Percentiles rank a stretch among this genome's conserved stretches.
Conservation (phyloP, 306 rosid species). For the Amphicarpaea edgeworthii region DNA sequence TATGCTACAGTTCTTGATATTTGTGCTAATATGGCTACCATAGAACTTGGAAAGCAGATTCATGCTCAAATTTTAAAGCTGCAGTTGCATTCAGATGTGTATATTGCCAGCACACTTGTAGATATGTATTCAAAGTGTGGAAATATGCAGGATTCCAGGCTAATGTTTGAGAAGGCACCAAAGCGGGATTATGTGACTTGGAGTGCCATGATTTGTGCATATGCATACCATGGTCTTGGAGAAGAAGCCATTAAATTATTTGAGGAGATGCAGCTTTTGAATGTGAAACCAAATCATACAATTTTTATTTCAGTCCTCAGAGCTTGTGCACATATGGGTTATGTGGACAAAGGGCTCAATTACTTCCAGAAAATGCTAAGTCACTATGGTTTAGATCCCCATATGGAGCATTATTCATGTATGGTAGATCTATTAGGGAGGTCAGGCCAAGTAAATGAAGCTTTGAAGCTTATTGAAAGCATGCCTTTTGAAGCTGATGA, state of each 20-base stretch:
- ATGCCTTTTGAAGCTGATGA: slow-evolving; percentile 88
- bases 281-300: slow-evolving; percentile 73
- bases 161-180: slow-evolving; percentile 79
- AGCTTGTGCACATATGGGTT: slow-evolving; percentile 86
- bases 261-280: slow-evolving; percentile 71
- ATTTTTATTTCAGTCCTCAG: slow-evolving; percentile 88
- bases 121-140: slow-evolving; percentile 96
- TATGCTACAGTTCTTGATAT: slow-evolving; percentile 83
- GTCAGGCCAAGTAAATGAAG: slow-evolving; percentile 73
- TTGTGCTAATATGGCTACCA: slow-evolving; percentile 84
- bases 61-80: slow-evolving; percentile 83
- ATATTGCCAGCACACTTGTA: slow-evolving; percentile 80
- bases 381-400: slow-evolving; percentile 71
- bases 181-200: slow-evolving; percentile 82
- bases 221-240: slow-evolving; percentile 78
- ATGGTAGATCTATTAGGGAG: slow-evolving; percentile 90
- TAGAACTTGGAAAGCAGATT: slow-evolving; percentile 89
- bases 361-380: slow-evolving; percentile 69
- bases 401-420: slow-evolving; percentile 86
- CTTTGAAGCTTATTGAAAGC: slow-evolving; percentile 71
- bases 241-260: slow-evolving; percentile 77
- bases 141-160: slow-evolving; percentile 70
- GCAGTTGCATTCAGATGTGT: slow-evolving; percentile 72
- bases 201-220: slow-evolving; percentile 94
- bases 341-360: slow-evolving; percentile 61